Evolutionary conservation across 805 yeast genomes (phyloP).

Genomic region (Metschnikowia drakensbergensis): DNA sequence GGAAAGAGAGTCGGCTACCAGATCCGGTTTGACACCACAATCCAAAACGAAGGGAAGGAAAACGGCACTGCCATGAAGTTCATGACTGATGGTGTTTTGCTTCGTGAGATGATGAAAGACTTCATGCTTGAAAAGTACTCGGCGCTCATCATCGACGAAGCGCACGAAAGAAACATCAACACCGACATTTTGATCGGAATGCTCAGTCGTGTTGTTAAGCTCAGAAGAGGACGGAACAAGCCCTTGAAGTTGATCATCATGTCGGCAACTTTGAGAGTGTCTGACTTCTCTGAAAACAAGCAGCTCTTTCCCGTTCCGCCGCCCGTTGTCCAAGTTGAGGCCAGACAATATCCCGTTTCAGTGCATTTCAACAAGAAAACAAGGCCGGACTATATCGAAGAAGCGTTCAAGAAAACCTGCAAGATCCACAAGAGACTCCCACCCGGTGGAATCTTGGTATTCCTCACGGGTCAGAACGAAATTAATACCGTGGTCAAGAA

Average conservation of each 20-base stretch:
- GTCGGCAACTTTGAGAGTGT: conserved; percentile 95
- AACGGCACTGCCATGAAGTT: conserved; percentile 69
- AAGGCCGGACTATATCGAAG: conserved; percentile 73
- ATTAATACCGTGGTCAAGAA: conserved; percentile 71
- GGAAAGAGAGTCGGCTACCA: conserved; percentile 72
- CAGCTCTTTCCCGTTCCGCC: conserved; percentile 69
- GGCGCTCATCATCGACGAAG: conserved; percentile 88
- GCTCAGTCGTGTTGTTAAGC: conserved; percentile 77
- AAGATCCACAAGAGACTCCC: conserved; percentile 86
- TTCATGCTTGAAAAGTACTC: conserved; percentile 79
- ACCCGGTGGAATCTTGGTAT: conserved; percentile 88
- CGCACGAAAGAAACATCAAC: conserved; percentile 94
- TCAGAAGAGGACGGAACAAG: conserved; percentile 55
- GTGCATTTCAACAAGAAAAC: conserved; percentile 85
- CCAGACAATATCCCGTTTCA: conserved; percentile 92
- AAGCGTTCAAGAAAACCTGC: conserved; percentile 77
- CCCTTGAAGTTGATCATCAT: conserved; percentile 82
- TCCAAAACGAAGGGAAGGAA: conserved; percentile 44
- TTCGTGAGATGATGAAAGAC: conserved; percentile 91
- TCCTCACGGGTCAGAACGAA: conserved; percentile 93
- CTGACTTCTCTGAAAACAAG: conserved; percentile 85
- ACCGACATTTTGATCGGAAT: conserved; percentile 95
- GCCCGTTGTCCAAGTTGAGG: conserved; percentile 84
- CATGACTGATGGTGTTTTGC: conserved; percentile 92
- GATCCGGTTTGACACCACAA: conserved; percentile 72